Evolutionary conservation across 1,284 basidiomycete genomes (phyloP), one percentile per base, ranked within the genome.

Genomic region (Paramarasmius palmivorus): DNA sequence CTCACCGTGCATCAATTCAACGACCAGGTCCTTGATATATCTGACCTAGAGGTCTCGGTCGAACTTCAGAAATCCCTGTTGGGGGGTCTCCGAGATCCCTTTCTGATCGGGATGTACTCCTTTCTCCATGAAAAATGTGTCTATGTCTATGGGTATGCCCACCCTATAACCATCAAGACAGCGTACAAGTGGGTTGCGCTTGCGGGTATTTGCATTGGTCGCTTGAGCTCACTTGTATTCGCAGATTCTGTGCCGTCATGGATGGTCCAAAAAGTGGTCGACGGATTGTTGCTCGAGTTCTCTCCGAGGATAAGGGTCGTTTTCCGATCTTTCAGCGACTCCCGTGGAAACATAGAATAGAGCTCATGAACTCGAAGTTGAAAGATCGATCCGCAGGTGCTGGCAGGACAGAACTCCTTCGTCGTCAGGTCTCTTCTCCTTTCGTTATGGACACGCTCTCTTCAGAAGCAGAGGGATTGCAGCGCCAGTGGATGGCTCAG

Each of bases 41-140:
- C 65, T 47, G 66, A 68, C 1, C 52, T 49, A 6, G 62, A 64
- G 29, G 12, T 17, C n/a, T 20, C 29, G n/a, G 25, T n/a, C 17
- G 25, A 15, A 15, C 40, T 74, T 0, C 76, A 78, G 55, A 54
- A 58, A 4, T 67, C 71, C 40, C 62, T 79, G 1, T 66, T 79
- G 10, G 66, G 64, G 1, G 57, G 69, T 0, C 58, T 79, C 17
- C 61, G 54, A 9, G 63, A 73, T 52, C 44, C 65, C 1, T 64
- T 63, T 1, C 48, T 68, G 0, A 70, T 78, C 1, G 75, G 77
- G 2, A 65, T 55, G 8, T 77, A 76, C 58, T 75, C 72, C 0
- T 62, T 51, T 0, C 66, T 66, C 55, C 76, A 77, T 64, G 72
- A 75, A 49, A 69, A 70, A 25, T 61, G 68, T 2, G 64, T 72